Base-by-base conservation (phyloP, 2,329 filamentous ascomycete genomes). In the Fusarium proliferatum region DNA sequence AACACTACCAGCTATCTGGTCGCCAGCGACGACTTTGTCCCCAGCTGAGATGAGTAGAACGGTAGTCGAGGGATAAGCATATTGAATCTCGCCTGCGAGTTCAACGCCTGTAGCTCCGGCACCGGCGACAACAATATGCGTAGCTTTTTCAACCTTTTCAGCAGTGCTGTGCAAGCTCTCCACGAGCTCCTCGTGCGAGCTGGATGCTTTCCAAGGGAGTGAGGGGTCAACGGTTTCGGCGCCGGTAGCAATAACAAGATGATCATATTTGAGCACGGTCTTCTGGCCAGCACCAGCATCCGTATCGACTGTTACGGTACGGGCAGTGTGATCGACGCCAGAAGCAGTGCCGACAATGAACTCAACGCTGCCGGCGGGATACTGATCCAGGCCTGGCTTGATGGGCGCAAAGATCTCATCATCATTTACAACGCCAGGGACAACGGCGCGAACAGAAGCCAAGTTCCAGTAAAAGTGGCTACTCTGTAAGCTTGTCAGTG, bases 391-490 rank as follows among this genome's bases (percentile, higher is more conserved):
- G 11, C 86, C 86, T 3, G 84, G 79, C 62, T 82, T 82, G 61
- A 90, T 86, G 39, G 88, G 84, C 58, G 82, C 82, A 78, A 86
- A 84, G 72, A 89, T 80, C 72, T 88, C 81, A 16, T 87, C 84
- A 68, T 88, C 86, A 42, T 82, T 82, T 76, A 89, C 72, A 55
- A 82, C 70, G 42, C 83, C 85, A 6, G 88, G 87, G 51, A 90
- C 80, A 69, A 90, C 85, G 79, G 86, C 87, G 52, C 88, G 86
- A 48, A 89, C 85, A 2, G 88, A 85, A 33, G 87, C 88, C 9
- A 89, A 62, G 79, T 89, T 89, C 88, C 88, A 89, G 82, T 85
- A 90, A 73, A 90, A 87, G 74, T 90, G 87, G 69, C 83, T 86
- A 73, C 85, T 89, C 86, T 89, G 46, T 38, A 30, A 56, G 12